Evolutionary conservation across 495 filamentous ascomycete genomes (phyloP), one percentile per base, ranked within the genome.

Genomic region (Penicillium steckii): DNA sequence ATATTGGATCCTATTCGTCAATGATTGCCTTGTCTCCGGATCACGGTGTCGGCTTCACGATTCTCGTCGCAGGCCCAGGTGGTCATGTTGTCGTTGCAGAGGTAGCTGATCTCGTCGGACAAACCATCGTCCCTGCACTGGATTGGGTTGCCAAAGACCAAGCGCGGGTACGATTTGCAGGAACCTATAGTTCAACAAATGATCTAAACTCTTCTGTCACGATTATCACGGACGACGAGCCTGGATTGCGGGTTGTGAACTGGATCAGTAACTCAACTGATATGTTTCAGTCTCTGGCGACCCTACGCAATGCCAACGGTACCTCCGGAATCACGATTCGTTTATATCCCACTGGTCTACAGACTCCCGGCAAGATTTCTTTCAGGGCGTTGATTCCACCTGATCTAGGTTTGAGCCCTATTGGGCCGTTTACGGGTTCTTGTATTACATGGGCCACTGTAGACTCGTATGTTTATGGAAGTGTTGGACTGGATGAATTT

Each of bases 41-140:
- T 57, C 78, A 80, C 55, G 72, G 69, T 43, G 63, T 78, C n/a
- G 79, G 81, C 43, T 80, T 80, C 27, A 70, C 70, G 0, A 54
- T 85, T 7, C 57, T 82, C 1, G 65, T 62, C 10, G 77, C 71
- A 4, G 78, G 80, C 6, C 7, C 29, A 46, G 41, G 50, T 56
- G 5, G 57, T 60, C 32, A 59, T 59, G 40, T 6, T 17, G 24
- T 30, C 15, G 27, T 40, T 42, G 9, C 49, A 1, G 32, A 32
- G 8, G 43, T 71, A 12, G 52, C 70, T 1, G 71, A 72, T 1
- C 62, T 70, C 8, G 35, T 78, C 13, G 51, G 74, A 0, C 57
- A 66, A 9, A 56, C 49, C 4, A 46, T 79, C 0, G 50, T 82
- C 7, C 74, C 77, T 0, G 73, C 68, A 1, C 56, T 80, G 22